These are phyloP conservation scores for Jimgerdemannia lactiflua DNA, from an alignment of 192 early-diverging fungal genomes.

Conservation along the genomic window DNA sequence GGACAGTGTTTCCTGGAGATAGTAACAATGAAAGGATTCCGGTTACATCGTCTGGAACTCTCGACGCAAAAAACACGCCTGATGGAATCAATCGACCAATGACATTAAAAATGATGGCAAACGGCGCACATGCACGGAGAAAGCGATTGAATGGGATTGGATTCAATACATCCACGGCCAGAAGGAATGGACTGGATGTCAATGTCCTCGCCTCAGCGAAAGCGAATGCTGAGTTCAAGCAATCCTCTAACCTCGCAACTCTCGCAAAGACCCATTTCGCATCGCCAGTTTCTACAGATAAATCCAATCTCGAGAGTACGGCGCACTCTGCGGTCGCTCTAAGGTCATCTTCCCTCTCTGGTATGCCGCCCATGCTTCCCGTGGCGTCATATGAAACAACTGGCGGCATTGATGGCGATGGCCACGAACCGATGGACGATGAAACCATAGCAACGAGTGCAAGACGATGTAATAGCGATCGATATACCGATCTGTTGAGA, in stretches of 20 bases:
- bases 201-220: background rate
- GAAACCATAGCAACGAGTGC: background rate
- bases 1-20: background rate
- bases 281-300: background rate
- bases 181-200: background rate
- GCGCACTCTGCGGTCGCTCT: background rate
- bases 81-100: background rate
- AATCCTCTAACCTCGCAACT: background rate
- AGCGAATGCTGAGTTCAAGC: background rate
- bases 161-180: background rate
- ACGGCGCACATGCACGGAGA: background rate
- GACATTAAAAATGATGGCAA: background rate
- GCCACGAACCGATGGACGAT: background rate
- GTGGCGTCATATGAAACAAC: background rate
- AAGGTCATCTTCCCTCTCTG: background rate
- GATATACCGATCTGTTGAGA: background rate
- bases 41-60: background rate
- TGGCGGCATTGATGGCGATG: background rate
- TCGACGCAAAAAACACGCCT: background rate
- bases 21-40: background rate
- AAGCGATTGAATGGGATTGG: background rate
- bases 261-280: background rate
- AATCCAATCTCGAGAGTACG: background rate
- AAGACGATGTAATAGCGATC: background rate
- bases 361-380: background rate